Percentiles rank a stretch among this genome's conserved stretches.
phyloP scores from a whole-genome alignment of 2,329 filamentous ascomycete species.

The Truncatella angustata region DNA sequence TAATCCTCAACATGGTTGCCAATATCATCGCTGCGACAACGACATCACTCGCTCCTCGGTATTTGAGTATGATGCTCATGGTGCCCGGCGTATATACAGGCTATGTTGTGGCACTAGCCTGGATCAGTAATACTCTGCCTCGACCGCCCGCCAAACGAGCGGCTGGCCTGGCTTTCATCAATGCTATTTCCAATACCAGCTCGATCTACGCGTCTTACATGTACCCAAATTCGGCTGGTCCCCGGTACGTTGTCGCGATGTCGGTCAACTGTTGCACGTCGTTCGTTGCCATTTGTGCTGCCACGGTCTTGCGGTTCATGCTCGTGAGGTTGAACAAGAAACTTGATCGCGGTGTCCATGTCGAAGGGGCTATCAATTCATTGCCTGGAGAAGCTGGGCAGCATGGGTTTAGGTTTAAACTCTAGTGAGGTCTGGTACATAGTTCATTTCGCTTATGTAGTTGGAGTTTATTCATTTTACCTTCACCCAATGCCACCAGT shows the following conservation, averaged over 20 bases:
- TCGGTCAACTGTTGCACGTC: slow-evolving; percentile 66
- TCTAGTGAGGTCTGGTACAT: slow-evolving; percentile 38
- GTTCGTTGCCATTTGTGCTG: slow-evolving; percentile 61
- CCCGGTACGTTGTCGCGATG: slow-evolving; percentile 56
- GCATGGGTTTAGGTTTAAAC: slow-evolving; percentile 66
- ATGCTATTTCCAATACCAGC: slow-evolving; percentile 67
- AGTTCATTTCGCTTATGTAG: no score
- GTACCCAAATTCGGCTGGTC: slow-evolving; percentile 52
- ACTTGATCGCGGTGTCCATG: slow-evolving; percentile 61
- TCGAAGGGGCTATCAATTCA: slow-evolving; percentile 55
- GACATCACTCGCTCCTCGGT: slow-evolving; percentile 57
- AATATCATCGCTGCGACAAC: slow-evolving; percentile 70
- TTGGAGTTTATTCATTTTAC: no score
- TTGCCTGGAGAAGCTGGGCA: slow-evolving; percentile 54
- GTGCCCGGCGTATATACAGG: slow-evolving; percentile 61
- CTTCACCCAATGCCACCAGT: not conserved
- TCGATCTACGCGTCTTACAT: slow-evolving; percentile 62
- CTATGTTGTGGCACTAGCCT: slow-evolving; percentile 67
- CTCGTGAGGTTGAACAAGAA: slow-evolving; percentile 67
- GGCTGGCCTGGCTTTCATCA: slow-evolving; percentile 71
- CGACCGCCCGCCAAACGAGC: slow-evolving; percentile 72
- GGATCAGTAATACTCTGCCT: slow-evolving; percentile 75
- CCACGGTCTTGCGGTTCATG: slow-evolving; percentile 60
- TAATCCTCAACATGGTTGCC: slow-evolving; percentile 58
- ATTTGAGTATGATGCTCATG: slow-evolving; percentile 73